Evolutionary conservation across 164 flowering plant species (phyloP).

Genomic region (Liriodendron chinense): DNA sequence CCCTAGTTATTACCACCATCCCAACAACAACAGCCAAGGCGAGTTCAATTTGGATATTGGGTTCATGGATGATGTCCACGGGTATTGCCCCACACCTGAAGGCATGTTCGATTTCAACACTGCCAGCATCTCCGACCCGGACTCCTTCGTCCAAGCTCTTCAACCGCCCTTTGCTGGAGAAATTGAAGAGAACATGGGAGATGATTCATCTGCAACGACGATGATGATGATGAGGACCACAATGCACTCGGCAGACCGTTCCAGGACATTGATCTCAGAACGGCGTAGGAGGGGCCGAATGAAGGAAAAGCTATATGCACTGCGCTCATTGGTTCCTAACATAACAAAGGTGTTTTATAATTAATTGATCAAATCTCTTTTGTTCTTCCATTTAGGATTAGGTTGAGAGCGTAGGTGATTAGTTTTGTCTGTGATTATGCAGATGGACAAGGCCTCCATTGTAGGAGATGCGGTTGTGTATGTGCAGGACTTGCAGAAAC

Average conservation of each 20-base stretch:
- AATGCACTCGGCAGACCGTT: slow-evolving; percentile 36
- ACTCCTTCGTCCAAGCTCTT: slow-evolving; percentile 13
- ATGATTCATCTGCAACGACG: slow-evolving; percentile 44
- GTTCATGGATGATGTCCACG: slow-evolving; percentile 14
- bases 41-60: slow-evolving; percentile 10
- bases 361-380: neutral
- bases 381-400: neutral
- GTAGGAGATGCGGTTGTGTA: slow-evolving; percentile 79
- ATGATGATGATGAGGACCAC: slow-evolving; percentile 21
- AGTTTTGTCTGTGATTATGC: slow-evolving; percentile 14
- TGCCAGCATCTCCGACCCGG: slow-evolving; percentile 16
- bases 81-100: slow-evolving; percentile 9
- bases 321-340: slow-evolving; percentile 84
- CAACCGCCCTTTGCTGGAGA: slow-evolving; percentile 21
- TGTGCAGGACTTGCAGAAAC: slow-evolving; percentile 61
- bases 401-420: neutral
- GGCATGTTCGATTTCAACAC: slow-evolving; percentile 18
- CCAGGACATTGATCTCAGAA: slow-evolving; percentile 70
- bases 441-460: slow-evolving; percentile 98
- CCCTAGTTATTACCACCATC: slow-evolving; percentile 4
- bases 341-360: slow-evolving; percentile 63
- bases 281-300: slow-evolving; percentile 66
- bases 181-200: slow-evolving; percentile 34
- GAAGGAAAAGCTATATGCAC: slow-evolving; percentile 83
- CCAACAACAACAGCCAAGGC: slow-evolving; percentile 5